Base-by-base conservation (phyloP, 2,329 filamentous ascomycete genomes). In the Alternaria gansuensis region DNA sequence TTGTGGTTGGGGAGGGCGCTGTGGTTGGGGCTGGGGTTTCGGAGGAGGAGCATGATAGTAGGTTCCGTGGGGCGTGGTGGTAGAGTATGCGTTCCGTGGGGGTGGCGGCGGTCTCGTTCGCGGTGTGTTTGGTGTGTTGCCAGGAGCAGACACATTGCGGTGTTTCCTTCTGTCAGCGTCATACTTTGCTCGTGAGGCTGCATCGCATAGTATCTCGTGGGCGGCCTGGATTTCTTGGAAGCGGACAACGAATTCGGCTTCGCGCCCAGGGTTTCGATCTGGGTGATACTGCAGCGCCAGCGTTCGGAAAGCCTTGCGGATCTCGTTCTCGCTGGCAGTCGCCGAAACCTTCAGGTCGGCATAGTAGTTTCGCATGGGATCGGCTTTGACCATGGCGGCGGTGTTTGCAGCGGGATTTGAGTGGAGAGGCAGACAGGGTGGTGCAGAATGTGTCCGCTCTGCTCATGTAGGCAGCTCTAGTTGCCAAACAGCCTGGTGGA, bases 201-300 rank as follows among this genome's bases (percentile, higher is more conserved):
- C 79, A 67, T 90, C 87, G 64, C 81, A 84, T 44, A 91, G 81
- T 52, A 97, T 83, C 75, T 97, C 93, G 73, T 96, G 89, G 23
- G 93, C 93, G 4, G 90, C 87, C 77, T 96, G 91, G 48, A 97
- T 96, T 49, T 89, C 86, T 76, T 96, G 91, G 72, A 97, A 97
- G 72, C 91, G 90, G 31, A 89, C 83, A 65, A 91, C 91, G 73
- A 90, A 90, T 72, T 94, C 91, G 57, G 86, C 80, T 78, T 96
- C 92, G 71, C 86, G 87, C 51, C 93, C 93, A 10, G 90, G 91
- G 72, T 97, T 96, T 59, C 93, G 89, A 75, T 97, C 93, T 7
- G 93, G 93, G 72, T 97, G 93, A 71, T 90, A 96, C 76, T 91
- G 90, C 45, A 96, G 82, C 46, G 92, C 92, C 72, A 96, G 85